Conservation (phyloP, 148 eudicot genomes). For the Vaccinium macrocarpon region DNA sequence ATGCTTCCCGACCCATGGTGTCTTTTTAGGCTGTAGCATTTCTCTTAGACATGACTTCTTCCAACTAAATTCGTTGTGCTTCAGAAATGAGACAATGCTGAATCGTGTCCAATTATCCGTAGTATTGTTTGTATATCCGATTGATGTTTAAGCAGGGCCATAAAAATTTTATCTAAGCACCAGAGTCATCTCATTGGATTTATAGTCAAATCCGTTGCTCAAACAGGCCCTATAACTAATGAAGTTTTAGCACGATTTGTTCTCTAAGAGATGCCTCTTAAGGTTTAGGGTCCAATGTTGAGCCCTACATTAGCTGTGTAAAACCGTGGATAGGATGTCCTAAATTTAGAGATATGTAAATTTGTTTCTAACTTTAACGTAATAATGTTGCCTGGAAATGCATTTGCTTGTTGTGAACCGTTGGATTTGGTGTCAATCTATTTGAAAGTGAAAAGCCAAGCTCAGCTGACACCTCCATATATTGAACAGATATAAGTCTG, state of each 20-base stretch:
- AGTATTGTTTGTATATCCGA: background rate
- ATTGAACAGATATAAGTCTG: background rate
- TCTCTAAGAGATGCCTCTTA: background rate
- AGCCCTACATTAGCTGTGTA: background rate
- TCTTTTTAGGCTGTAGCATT: background rate
- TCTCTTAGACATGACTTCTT: background rate
- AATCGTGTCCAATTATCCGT: no score
- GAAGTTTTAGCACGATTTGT: background rate
- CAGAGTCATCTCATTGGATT: background rate
- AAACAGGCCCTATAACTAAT: background rate
- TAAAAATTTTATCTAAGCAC: background rate
- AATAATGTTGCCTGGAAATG: background rate
- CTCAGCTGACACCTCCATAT: background rate
- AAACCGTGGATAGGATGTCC: background rate
- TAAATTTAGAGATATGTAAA: background rate
- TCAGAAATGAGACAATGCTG: background rate
- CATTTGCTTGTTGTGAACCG: background rate
- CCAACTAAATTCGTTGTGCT: background rate
- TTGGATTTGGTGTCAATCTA: background rate
- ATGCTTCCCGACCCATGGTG: background rate
- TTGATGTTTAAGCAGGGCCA: background rate
- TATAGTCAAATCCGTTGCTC: background rate
- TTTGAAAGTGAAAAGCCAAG: background rate
- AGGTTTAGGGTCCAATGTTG: constrained; percentile 2
- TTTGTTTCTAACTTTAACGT: background rate